Evolutionary conservation across 2,329 filamentous ascomycete species (phyloP).

Genomic region (Nannizzia gypsea): DNA sequence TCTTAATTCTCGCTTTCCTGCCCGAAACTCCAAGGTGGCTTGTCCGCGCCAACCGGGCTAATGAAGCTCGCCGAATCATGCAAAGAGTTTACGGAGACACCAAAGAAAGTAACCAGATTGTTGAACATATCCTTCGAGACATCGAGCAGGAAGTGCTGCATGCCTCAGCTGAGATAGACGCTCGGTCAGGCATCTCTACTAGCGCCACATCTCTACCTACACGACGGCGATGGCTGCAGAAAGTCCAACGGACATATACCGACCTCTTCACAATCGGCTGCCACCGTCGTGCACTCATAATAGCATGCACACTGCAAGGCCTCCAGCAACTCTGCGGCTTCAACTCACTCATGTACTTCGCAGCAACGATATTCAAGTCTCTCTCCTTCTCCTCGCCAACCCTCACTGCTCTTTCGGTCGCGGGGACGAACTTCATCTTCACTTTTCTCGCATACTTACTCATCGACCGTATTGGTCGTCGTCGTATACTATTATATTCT

Average conservation of each 20-base stretch:
- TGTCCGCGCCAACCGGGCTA: slow-evolving; percentile 53
- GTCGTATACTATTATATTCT: slow-evolving; percentile 68
- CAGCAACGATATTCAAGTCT: slow-evolving; percentile 66
- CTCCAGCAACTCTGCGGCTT: slow-evolving; percentile 84
- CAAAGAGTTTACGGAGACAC: slow-evolving; percentile 48
- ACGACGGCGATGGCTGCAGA: neutral
- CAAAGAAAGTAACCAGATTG: slow-evolving; percentile 36
- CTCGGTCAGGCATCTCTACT: neutral
- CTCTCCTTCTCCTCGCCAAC: slow-evolving; percentile 70
- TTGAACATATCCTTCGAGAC: slow-evolving; percentile 50
- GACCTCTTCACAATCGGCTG: slow-evolving; percentile 34
- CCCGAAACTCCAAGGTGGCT: slow-evolving; percentile 87
- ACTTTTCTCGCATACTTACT: slow-evolving; percentile 62
- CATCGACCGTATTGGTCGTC: slow-evolving; percentile 68
- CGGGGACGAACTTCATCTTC: slow-evolving; percentile 71
- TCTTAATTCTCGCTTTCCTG: slow-evolving; percentile 55
- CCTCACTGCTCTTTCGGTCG: slow-evolving; percentile 66
- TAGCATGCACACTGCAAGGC: slow-evolving; percentile 77
- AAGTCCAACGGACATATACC: slow-evolving; percentile 7
- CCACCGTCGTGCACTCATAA: slow-evolving; percentile 57
- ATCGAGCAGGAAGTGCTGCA: slow-evolving; percentile 67
- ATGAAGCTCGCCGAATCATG: slow-evolving; percentile 54
- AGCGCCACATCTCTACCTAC: neutral
- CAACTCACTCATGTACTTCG: slow-evolving; percentile 89
- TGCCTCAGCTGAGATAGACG: slow-evolving; percentile 32